phyloP scores from a whole-genome alignment of 1,139 yeast species.

The Saccharomyces hybrid region DNA sequence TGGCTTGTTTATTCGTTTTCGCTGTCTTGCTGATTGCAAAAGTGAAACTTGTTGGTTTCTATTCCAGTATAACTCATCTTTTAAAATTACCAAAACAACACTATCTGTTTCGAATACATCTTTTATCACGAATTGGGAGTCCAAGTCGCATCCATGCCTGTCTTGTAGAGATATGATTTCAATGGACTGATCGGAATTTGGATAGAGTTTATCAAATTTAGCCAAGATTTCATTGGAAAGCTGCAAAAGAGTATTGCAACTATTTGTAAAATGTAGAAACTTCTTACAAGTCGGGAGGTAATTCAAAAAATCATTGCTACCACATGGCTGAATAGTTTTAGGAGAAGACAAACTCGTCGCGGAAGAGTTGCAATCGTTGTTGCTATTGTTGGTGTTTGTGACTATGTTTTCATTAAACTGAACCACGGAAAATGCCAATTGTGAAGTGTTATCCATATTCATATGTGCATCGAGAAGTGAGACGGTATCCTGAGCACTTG shows the following conservation, averaged over 20 bases:
- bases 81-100: constrained; percentile 47
- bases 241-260: constrained; percentile 37
- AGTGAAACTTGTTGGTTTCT: constrained; percentile 12
- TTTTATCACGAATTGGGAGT: constrained; percentile 57
- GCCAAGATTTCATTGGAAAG: constrained; percentile 44
- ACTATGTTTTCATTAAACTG: background rate
- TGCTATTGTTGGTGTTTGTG: background rate
- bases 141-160: constrained; percentile 57
- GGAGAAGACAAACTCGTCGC: background rate
- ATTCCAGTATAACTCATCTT: constrained; percentile 32
- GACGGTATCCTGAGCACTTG: constrained; percentile 12
- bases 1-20: constrained; percentile 10
- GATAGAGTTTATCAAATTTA: constrained; percentile 54
- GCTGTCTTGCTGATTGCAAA: constrained; percentile 11
- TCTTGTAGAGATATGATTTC: constrained; percentile 55
- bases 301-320: constrained; percentile 7
- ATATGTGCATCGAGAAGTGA: background rate
- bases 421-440: background rate
- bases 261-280: constrained; percentile 54
- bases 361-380: background rate
- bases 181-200: constrained; percentile 43
- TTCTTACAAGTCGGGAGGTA: constrained; percentile 32
- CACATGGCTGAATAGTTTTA: background rate
- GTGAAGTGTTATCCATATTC: background rate
- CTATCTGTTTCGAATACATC: constrained; percentile 53